A percentile compares a stretch with the other conserved stretches of the same genome.
phyloP scores from a whole-genome alignment of 768 basidiomycete species.

The Amanita molliuscula region DNA sequence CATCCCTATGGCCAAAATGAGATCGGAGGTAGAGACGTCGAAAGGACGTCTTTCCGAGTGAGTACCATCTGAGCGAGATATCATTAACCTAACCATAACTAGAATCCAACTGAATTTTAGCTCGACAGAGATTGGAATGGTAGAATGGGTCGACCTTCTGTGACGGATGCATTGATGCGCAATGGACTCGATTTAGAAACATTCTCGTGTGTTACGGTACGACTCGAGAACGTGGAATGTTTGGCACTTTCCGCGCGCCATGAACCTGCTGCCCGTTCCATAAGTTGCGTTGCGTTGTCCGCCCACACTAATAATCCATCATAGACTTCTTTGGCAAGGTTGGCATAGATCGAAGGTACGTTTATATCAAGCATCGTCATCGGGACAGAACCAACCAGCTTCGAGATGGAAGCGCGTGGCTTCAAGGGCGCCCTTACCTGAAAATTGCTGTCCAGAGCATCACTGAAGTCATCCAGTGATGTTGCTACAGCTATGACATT shows the following conservation, averaged over 20 bases:
- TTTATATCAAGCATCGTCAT: slow-evolving; percentile 23
- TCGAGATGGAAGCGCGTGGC: slow-evolving; percentile 25
- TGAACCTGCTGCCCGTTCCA: slow-evolving; percentile 35
- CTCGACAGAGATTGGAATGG: not conserved
- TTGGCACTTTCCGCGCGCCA: not conserved
- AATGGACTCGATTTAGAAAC: not conserved
- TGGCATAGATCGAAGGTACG: slow-evolving; percentile 55
- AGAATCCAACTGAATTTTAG: not conserved
- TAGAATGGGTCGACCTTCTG: not conserved
- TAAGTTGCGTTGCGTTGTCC: slow-evolving; percentile 73
- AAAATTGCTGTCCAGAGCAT: not conserved
- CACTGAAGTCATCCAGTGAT: not conserved
- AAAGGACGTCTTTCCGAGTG: slow-evolving; percentile 31
- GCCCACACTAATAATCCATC: slow-evolving; percentile 83
- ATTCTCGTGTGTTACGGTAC: not conserved
- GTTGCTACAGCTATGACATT: slow-evolving; percentile 6
- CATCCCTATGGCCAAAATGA: slow-evolving; percentile 53
- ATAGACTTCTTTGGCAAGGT: slow-evolving; percentile 52
- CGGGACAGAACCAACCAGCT: slow-evolving; percentile 13
- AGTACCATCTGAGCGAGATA: slow-evolving; percentile 4
- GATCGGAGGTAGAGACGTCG: slow-evolving; percentile 47
- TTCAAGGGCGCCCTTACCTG: slow-evolving; percentile 10
- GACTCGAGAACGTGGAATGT: not conserved
- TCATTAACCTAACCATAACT: slow-evolving; percentile 1
- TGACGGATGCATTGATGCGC: not conserved